Evolutionary conservation across 805 yeast genomes (phyloP), one percentile per base, ranked within the genome.

Genomic region (Pichia exigua): DNA sequence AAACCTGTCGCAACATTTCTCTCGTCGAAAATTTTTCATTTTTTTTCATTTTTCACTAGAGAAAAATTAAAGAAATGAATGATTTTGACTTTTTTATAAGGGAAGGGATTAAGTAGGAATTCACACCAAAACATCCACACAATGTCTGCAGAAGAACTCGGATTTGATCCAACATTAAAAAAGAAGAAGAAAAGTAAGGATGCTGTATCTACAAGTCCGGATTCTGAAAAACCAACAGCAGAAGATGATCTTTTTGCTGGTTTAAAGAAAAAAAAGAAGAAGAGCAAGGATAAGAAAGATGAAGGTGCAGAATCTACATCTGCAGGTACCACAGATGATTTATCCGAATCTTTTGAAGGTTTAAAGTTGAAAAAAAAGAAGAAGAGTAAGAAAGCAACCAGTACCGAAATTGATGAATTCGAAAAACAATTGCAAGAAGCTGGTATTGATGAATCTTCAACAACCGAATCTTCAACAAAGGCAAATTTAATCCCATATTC

Each of bases 341-440:
- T 79, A 40, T 73, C 82, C 35, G 87, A 82, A 56, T 79, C 83
- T 57, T 75, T 85, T 51, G 83, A 83, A 24, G 92, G 87, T 43
- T 69, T 85, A 63, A 82, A 81, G 61, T 75, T 85, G 69, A 86
- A 87, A 76, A 56, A 64, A 54, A 83, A 83, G 69, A 85, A 85
- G 75, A 90, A 90, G 81, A 89, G 35, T 30, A 30, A 90, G 81
- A 88, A 88, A 84, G 67, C 78, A 54, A 65, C 76, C 22, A 74
- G 75, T 54, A 71, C 74, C 17, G 87, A 77, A 47, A 80, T 83
- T 26, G 81, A 83, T 61, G 96, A 87, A 57, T 92, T 92, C 64
- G 98, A 92, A 60, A 84, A 85, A 65, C 87, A 87, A 64, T 76
- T 92, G 61, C 95, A 88, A 66, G 76, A 86, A 65, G 97, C 97